Evolutionary conservation across 2,329 filamentous ascomycete genomes (phyloP), one percentile per base, ranked within the genome.

Genomic region (Cryphonectria parasitica): DNA sequence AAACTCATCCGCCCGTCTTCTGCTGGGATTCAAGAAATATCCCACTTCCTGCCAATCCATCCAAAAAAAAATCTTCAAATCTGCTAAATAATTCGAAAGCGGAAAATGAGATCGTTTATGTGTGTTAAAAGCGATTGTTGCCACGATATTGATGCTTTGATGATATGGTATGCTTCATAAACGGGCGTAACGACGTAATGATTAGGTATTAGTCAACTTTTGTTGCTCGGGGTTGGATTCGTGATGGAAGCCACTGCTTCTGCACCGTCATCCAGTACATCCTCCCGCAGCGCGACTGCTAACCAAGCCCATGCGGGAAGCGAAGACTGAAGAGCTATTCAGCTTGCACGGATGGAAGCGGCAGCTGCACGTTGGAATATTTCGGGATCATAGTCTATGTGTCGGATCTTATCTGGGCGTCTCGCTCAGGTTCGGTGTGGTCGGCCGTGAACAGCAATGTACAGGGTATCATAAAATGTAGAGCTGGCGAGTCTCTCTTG

Each of bases 191-290:
- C 31, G 28, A 61, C 58, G 58, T 64, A 25, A 64, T 28, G 25
- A 64, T 64, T 64, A 64, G 39, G n/a, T 28, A 64, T 64, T 64
- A 64, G 31, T 31, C 61, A 64, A 43, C 28, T 13, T 28, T 22
- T 28, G 22, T 41, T 43, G 61, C 34, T 64, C 36, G 39, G 43
- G 34, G n/a, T 34, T 39, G 58, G 17, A 6, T 36, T 22, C 13
- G 22, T 64, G 31, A 28, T 31, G 39, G 10, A n/a, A 25, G 6
- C 10, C 39, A 39, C 22, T 45, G 34, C 39, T 17, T n/a, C 39
- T 62, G 60, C 31, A 17, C 34, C 34, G n/a, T 39, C 61, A n/a
- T 64, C 15, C n/a, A 28, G 13, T 43, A 25, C 54, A 31, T 28
- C n/a, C 39, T 41, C 25, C 61, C 61, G n/a, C 61, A 28, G 60